A percentile compares a stretch with the other conserved stretches of the same genome.
Evolutionary conservation across 768 basidiomycete genomes (phyloP).

Genomic region (Xanthoconium stramineum): DNA sequence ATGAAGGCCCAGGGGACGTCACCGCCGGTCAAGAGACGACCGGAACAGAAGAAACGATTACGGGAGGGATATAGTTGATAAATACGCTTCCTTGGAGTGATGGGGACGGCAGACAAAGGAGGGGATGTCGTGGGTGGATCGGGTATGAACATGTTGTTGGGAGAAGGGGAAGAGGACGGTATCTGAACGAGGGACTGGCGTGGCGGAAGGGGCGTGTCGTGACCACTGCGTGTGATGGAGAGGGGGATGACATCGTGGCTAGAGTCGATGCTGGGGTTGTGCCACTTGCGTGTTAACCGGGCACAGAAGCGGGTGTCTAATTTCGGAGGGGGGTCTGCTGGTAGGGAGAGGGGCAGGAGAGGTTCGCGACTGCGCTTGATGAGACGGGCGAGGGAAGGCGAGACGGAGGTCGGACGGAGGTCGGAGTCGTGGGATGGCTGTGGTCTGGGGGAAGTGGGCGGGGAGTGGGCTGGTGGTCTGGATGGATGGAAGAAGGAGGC

Average conservation of each 20-base stretch:
- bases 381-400: slow-evolving; percentile 26
- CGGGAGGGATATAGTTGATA: slow-evolving; percentile 67
- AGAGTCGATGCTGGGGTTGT: slow-evolving; percentile 52
- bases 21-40: slow-evolving; percentile 77
- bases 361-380: slow-evolving; percentile 71
- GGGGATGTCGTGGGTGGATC: slow-evolving; percentile 30
- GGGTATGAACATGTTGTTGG: slow-evolving; percentile 27
- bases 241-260: slow-evolving; percentile 30
- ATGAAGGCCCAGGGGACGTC: slow-evolving; percentile 85
- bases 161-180: slow-evolving; percentile 27
- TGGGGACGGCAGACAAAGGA: slow-evolving; percentile 35
- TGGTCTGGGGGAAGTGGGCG: slow-evolving; percentile 33
- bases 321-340: background rate
- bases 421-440: slow-evolving; percentile 44
- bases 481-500: slow-evolving; percentile 77
- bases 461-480: slow-evolving; percentile 49
- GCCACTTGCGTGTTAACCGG: slow-evolving; percentile 58
- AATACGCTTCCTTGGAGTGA: slow-evolving; percentile 40
- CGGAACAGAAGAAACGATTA: slow-evolving; percentile 73
- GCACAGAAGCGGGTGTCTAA: slow-evolving; percentile 5
- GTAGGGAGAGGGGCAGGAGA: slow-evolving; percentile 38
- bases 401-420: slow-evolving; percentile 22
- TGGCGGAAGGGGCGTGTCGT: slow-evolving; percentile 5
- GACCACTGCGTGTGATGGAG: background rate
- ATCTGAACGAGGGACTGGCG: slow-evolving; percentile 24